Conservation (phyloP, 306 rosid genomes). For the Ammopiptanthus mongolicus region DNA sequence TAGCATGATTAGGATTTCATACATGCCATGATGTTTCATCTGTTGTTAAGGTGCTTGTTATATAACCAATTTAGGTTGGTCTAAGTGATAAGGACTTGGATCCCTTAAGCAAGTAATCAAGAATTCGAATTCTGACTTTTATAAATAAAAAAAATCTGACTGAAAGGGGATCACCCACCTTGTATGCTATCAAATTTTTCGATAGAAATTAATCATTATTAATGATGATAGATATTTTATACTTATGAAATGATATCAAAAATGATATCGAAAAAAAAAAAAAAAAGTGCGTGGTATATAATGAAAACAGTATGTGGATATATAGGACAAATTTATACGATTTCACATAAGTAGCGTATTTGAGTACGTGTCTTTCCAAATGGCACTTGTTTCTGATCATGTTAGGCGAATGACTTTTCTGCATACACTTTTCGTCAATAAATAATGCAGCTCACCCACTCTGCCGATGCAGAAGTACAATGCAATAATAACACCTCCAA, state of each 20-base stretch:
- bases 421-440: neutral
- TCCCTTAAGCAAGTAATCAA: too few relatives aligned
- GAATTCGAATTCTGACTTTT: too few relatives aligned
- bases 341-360: neutral
- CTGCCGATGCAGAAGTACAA: neutral
- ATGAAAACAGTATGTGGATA: neutral
- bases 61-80: too few relatives aligned
- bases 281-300: neutral
- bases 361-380: neutral
- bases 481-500: neutral
- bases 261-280: too few relatives aligned
- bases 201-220: too few relatives aligned
- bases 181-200: too few relatives aligned
- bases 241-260: too few relatives aligned
- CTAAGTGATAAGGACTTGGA: too few relatives aligned
- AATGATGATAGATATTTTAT: too few relatives aligned
- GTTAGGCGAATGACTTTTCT: neutral
- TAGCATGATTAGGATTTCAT: too few relatives aligned
- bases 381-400: neutral
- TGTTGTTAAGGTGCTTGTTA: neutral
- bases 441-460: neutral
- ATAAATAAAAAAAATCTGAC: too few relatives aligned
- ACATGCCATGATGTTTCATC: neutral
- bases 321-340: neutral
- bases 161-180: too few relatives aligned